Conservation (phyloP, 768 basidiomycete genomes). For the Auriscalpium vulgare region DNA sequence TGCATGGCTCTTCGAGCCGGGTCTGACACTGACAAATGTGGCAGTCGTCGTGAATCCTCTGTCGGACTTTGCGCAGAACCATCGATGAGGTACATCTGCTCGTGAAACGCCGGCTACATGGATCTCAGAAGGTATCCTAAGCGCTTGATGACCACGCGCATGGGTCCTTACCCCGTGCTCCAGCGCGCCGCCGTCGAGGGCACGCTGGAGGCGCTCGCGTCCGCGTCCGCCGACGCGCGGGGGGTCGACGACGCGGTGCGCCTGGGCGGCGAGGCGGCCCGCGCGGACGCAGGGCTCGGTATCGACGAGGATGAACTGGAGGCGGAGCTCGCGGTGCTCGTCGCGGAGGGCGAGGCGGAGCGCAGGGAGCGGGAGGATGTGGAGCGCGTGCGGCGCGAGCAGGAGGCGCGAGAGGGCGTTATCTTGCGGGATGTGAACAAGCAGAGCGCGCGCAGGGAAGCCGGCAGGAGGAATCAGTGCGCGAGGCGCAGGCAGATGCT, state of each 20-base stretch:
- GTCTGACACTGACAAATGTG: too few relatives aligned
- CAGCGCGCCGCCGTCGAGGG: constrained; percentile 72
- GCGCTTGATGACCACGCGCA: too few relatives aligned
- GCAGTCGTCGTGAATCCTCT: too few relatives aligned
- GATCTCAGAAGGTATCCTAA: too few relatives aligned
- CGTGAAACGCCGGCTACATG: too few relatives aligned
- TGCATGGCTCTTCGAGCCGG: too few relatives aligned
- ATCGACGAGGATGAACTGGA: constrained; percentile 52
- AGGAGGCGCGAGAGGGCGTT: constrained; percentile 6
- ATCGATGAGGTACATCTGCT: too few relatives aligned
- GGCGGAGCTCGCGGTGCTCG: constrained; percentile 55
- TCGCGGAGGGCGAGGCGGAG: constrained; percentile 35
- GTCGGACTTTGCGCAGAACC: too few relatives aligned
- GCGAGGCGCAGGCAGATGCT: background rate
- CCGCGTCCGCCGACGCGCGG: constrained; percentile 71
- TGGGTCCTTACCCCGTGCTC: constrained; percentile 78
- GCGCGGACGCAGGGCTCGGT: constrained; percentile 36
- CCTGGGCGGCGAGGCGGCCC: constrained; percentile 47
- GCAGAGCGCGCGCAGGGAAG: background rate
- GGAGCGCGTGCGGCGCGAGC: constrained; percentile 4
- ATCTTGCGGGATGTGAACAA: background rate
- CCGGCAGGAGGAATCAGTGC: background rate
- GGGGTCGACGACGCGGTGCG: constrained; percentile 78
- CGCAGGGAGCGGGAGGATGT: constrained; percentile 9
- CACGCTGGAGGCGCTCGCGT: constrained; percentile 83